Percentiles rank a stretch among this genome's conserved stretches.
phyloP scores from a whole-genome alignment of 345 rosid species.

The Salix koriyanagi region DNA sequence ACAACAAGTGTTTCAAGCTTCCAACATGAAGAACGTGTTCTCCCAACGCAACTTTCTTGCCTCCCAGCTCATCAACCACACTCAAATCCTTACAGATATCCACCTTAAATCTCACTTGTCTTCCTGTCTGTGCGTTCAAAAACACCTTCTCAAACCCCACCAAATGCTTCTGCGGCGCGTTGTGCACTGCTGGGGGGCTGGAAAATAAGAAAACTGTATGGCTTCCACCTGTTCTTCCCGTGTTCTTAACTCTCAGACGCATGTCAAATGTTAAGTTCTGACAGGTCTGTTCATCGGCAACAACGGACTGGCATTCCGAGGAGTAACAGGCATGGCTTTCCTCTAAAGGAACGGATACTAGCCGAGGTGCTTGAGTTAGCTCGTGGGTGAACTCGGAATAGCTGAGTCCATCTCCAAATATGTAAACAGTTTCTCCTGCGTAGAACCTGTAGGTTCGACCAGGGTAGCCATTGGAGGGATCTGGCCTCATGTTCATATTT shows the following conservation, averaged over 20 bases:
- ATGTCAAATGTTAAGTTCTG: constrained; percentile 43
- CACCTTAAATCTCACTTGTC: constrained; percentile 49
- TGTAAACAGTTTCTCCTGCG: constrained; percentile 74
- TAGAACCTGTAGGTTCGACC: constrained; percentile 87
- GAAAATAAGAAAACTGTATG: constrained; percentile 75
- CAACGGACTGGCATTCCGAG: constrained; percentile 55
- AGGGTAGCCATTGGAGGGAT: constrained; percentile 67
- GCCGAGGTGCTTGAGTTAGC: constrained; percentile 51
- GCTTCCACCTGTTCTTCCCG: constrained; percentile 45
- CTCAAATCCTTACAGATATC: constrained; percentile 78
- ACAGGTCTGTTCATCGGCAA: constrained; percentile 43
- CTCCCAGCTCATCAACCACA: constrained; percentile 64
- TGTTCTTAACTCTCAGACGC: constrained; percentile 48
- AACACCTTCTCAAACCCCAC: constrained; percentile 65
- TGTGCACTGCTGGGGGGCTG: constrained; percentile 62
- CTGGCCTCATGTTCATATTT: constrained; percentile 92
- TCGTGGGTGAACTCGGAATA: constrained; percentile 45
- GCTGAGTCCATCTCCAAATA: constrained; percentile 89
- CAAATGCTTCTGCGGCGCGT: constrained; percentile 64
- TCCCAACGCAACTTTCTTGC: constrained; percentile 56
- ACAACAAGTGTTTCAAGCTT: constrained; percentile 52
- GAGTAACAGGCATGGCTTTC: constrained; percentile 51
- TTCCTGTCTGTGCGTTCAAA: constrained; percentile 28
- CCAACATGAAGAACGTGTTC: constrained; percentile 72
- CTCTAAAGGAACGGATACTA: constrained; percentile 42